Evolutionary conservation across 768 basidiomycete genomes (phyloP), one percentile per base, ranked within the genome.

Genomic region (Tulasnella sp.): DNA sequence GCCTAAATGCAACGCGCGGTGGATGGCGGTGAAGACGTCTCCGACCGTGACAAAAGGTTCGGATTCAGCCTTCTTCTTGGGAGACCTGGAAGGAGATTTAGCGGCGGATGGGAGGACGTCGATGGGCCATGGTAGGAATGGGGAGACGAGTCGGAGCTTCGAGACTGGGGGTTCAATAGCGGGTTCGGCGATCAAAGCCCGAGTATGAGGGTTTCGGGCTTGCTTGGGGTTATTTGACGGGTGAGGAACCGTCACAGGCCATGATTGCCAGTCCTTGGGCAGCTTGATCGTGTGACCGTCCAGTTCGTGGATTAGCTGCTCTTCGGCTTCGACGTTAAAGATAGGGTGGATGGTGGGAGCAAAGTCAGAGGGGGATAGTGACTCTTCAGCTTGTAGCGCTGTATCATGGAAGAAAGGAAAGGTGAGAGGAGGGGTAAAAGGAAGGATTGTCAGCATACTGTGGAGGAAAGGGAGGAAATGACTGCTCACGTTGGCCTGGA

Each of bases 101-200:
- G 45, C 45, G 45, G 17, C 19, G 2, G 45, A 49, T 1, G 67
- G 67, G 3, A 68, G 38, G 17, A 72, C 71, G 38, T 37, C 37
- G 42, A 72, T 72, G 38, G 42, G 29, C 71, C 71, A 72, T 15
- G 71, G 71, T 2, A 72, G 37, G 39, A 36, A 31, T 25, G 25
- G 34, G 3, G 71, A 72, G 37, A 72, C 42, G 71, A 72, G 71
- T 6, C 71, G 37, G 34, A 72, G 31, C 71, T 72, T 72, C 17
- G 1, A 2, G 3, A 72, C 71, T 3, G 5, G 1, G 3, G 71
- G 71, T 3, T 36, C 34, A 36, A 45, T 19, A 15, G 71, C 71
- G 17, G 71, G 39, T 7, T 29, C 42, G 8, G 29, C 14, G 17
- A 17, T 34, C n/a, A 37, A 15, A 39, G 31, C 71, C 15, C 22